Evolutionary conservation across 1,284 basidiomycete species (phyloP), one percentile per base, ranked within the genome.

Genomic region (Agroathelia rolfsii): DNA sequence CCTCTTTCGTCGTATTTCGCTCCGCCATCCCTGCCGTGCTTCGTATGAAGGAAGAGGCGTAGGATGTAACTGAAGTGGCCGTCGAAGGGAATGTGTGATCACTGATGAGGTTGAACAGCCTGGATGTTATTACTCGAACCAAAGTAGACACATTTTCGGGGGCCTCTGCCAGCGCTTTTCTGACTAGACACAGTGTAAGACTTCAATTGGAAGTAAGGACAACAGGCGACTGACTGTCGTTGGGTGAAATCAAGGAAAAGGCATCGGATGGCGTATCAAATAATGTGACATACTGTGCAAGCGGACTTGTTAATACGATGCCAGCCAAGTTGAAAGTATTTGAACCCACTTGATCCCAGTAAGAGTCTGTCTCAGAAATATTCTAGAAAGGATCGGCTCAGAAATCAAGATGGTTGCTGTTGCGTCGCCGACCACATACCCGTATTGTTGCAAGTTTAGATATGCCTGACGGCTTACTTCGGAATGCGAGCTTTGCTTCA

Each of bases 201-300:
- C 27, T 8, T 20, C 10, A 33, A 21, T 15, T 23, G n/a, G n/a
- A n/a, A n/a, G n/a, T n/a, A n/a, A n/a, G n/a, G n/a, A n/a, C 14
- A 36, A 30, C 15, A 16, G 9, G 27, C 29, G 22, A 62, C 81
- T 41, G 61, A 90, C 88, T 72, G 49, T 93, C 88, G 47, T 86
- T 76, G 1, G 82, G 74, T 5, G 83, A 77, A 42, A 95, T 80
- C 37, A 94, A 69, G 16, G 85, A 82, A 58, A 85, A 87, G 12
- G 90, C 86, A 50, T 94, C 90, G 0, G 85, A 82, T 0, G 85
- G 69, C 5, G 83, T 81, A 58, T 87, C 86, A 53, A 93, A 93
- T 6, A 94, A 61, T 22, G 71, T 59, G 42, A 83, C 77, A 55
- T 84, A 95, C 79, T 93, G 51, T 8, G 24, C 36, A 37, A 18